These are phyloP conservation scores for Blastomyces gilchristii DNA, from an alignment of 2,329 filamentous ascomycete genomes.

Conservation along the genomic window DNA sequence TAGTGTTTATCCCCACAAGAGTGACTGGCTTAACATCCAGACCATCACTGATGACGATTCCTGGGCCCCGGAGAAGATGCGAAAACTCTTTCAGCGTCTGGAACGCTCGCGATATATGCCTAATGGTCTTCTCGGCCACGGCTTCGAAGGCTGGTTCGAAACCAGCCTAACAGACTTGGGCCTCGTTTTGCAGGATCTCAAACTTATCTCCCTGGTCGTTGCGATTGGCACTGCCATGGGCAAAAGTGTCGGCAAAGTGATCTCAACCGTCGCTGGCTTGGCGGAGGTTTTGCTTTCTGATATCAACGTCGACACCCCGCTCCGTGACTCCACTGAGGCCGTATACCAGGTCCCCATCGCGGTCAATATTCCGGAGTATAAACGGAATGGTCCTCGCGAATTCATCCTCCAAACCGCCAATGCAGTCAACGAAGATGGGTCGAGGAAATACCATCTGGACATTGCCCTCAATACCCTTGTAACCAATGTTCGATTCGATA, in stretches of 20 bases:
- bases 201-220: constrained; percentile 44
- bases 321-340: constrained; percentile 39
- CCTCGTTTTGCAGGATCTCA: constrained; percentile 43
- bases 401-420: constrained; percentile 45
- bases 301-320: constrained; percentile 39
- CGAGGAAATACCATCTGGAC: constrained; percentile 46
- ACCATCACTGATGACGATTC: constrained; percentile 48
- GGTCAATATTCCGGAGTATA: constrained; percentile 37
- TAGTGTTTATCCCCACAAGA: constrained; percentile 47
- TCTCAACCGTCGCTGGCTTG: constrained; percentile 37
- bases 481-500: constrained; percentile 38
- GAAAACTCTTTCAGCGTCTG: constrained; percentile 43
- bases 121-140: constrained; percentile 40
- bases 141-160: constrained; percentile 48
- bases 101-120: constrained; percentile 45
- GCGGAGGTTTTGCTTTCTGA: constrained; percentile 40
- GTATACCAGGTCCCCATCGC: constrained; percentile 51
- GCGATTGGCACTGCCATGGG: constrained; percentile 46
- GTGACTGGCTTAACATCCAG: constrained; percentile 49
- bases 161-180: constrained; percentile 43
- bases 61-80: constrained; percentile 49
- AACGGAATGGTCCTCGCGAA: constrained; percentile 47
- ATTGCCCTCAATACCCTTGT: constrained; percentile 40
- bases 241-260: constrained; percentile 29
- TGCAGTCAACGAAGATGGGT: constrained; percentile 41